A percentile compares a stretch with the other conserved stretches of the same genome.
Evolutionary conservation across 2,329 filamentous ascomycete species (phyloP).

Genomic region (Xylariaceae sp.): DNA sequence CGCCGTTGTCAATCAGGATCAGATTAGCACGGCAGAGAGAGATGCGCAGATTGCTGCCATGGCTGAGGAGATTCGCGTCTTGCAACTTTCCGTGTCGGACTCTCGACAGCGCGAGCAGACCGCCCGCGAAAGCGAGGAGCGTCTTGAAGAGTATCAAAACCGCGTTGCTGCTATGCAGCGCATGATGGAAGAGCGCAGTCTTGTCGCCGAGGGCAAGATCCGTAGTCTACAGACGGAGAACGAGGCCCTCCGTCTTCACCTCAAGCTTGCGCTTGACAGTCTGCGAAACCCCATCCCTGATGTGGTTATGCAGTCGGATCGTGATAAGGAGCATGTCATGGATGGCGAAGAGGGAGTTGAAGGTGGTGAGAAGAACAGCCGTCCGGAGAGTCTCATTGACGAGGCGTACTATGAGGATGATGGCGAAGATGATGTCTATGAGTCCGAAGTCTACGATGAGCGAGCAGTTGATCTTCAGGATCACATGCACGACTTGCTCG

Average conservation of each 20-base stretch:
- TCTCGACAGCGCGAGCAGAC: constrained; percentile 66
- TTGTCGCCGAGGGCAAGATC: constrained; percentile 92
- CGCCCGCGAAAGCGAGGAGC: constrained; percentile 67
- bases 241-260: constrained; percentile 78
- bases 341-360: constrained; percentile 30
- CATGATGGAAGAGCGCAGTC: constrained; percentile 88
- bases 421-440: constrained; percentile 41
- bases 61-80: constrained; percentile 83
- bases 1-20: constrained; percentile 92
- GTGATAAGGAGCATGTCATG: constrained; percentile 31
- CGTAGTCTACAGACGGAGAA: constrained; percentile 84
- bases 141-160: constrained; percentile 89
- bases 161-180: constrained; percentile 87
- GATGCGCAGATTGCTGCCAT: constrained; percentile 92
- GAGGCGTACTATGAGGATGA: constrained; percentile 58
- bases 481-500: constrained; percentile 78
- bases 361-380: constrained; percentile 35
- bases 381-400: constrained; percentile 35
- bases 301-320: constrained; percentile 38
- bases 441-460: constrained; percentile 43
- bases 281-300: constrained; percentile 85
- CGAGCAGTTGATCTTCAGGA: constrained; percentile 65
- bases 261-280: constrained; percentile 79
- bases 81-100: constrained; percentile 72
- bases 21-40: constrained; percentile 83